Conservation (phyloP, 2,329 filamentous ascomycete species). For the Penicillium sp. region DNA sequence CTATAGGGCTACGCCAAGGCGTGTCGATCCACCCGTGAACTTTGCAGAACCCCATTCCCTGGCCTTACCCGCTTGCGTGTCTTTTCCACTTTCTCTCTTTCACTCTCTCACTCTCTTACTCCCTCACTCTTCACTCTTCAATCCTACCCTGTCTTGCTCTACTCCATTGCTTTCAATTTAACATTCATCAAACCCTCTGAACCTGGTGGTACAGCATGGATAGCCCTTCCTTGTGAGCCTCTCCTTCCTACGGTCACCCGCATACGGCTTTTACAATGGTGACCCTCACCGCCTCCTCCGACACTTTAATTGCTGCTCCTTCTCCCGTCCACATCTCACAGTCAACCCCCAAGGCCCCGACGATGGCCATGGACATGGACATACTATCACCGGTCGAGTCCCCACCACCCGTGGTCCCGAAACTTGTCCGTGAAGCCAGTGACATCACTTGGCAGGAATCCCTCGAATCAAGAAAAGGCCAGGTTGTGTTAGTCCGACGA, state of each 20-base stretch:
- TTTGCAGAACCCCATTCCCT: background rate
- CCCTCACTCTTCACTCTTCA: background rate
- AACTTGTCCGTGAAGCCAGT: slow-evolving; percentile 20
- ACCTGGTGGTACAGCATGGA: background rate
- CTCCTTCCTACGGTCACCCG: background rate
- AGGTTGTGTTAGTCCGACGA: slow-evolving; percentile 14
- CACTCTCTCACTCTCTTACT: background rate
- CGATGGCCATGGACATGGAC: slow-evolving; percentile 2
- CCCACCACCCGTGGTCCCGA: slow-evolving; percentile 8
- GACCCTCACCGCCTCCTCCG: slow-evolving; percentile 11
- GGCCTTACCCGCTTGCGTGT: slow-evolving; percentile 1
- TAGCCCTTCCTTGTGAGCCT: slow-evolving; percentile 6
- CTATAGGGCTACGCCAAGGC: slow-evolving; percentile 24
- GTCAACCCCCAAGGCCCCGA: background rate
- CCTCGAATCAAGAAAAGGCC: slow-evolving; percentile 10
- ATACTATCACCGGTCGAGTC: slow-evolving; percentile 2
- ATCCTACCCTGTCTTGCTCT: background rate
- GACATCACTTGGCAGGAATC: slow-evolving; percentile 21
- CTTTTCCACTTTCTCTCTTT: background rate
- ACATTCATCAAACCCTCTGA: background rate
- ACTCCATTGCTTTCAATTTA: background rate
- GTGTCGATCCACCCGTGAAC: background rate
- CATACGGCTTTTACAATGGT: slow-evolving; percentile 11
- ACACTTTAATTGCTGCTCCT: slow-evolving; percentile 15
- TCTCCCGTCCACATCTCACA: background rate